These are phyloP conservation scores for Cercospora sp. DNA, from an alignment of 2,329 filamentous ascomycete species.

Conservation along the genomic window DNA sequence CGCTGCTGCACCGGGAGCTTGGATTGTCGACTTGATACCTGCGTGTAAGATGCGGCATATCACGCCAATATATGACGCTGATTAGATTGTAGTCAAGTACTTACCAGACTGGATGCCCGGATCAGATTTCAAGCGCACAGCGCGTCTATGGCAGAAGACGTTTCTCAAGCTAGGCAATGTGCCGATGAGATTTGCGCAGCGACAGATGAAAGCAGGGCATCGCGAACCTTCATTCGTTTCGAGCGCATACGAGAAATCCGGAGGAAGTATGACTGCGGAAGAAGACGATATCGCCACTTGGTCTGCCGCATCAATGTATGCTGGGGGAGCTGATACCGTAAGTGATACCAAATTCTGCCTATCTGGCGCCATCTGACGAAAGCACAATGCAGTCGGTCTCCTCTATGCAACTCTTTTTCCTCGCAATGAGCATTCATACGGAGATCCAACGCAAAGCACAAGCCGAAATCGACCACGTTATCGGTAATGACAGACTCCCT, in stretches of 20 bases:
- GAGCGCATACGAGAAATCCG: constrained; percentile 41
- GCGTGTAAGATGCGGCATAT: constrained; percentile 25
- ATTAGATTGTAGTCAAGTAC: constrained; percentile 37
- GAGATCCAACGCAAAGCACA: constrained; percentile 36
- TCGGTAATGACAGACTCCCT: constrained; percentile 35
- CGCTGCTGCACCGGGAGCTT: constrained; percentile 46
- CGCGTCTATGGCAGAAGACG: constrained; percentile 41
- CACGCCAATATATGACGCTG: neutral
- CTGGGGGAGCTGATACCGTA: constrained; percentile 45
- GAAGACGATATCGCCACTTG: constrained; percentile 44
- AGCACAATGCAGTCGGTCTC: constrained; percentile 1
- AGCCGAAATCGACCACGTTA: constrained; percentile 36
- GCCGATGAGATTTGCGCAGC: constrained; percentile 49
- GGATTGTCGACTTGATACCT: constrained; percentile 51
- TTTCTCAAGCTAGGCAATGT: constrained; percentile 40
- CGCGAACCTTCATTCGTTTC: constrained; percentile 47
- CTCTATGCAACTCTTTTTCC: constrained; percentile 41
- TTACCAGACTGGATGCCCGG: constrained; percentile 51
- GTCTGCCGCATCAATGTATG: constrained; percentile 46
- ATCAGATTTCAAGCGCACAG: constrained; percentile 47
- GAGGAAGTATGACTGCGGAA: constrained; percentile 26
- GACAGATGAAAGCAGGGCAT: constrained; percentile 34
- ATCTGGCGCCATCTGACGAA: neutral
- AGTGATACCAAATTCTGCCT: neutral
- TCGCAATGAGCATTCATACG: constrained; percentile 35